Percentiles rank a stretch among this genome's conserved stretches.
phyloP scores from a whole-genome alignment of 495 filamentous ascomycete genomes.

The Talaromyces proteolyticus region DNA sequence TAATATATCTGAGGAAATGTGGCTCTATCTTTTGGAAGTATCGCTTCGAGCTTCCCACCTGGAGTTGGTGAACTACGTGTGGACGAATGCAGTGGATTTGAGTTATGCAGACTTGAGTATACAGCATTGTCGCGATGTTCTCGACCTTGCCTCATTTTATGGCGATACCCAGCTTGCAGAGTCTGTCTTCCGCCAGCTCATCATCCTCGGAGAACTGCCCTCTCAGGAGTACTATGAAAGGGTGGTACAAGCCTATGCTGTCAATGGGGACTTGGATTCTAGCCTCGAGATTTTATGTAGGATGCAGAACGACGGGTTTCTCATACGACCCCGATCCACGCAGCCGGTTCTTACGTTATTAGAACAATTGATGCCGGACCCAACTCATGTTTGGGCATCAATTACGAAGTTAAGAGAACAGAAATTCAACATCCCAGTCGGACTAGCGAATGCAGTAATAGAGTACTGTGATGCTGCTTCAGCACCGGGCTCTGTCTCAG shows the following conservation, averaged over 20 bases:
- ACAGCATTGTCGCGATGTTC: constrained; percentile 56
- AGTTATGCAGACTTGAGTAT: constrained; percentile 59
- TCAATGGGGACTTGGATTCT: constrained; percentile 44
- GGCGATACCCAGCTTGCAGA: constrained; percentile 56
- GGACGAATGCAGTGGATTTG: constrained; percentile 50
- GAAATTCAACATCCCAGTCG: constrained; percentile 23
- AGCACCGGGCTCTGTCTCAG: constrained; percentile 13
- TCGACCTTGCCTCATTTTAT: constrained; percentile 61
- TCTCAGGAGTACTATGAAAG: constrained; percentile 68
- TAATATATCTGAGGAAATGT: constrained; percentile 45
- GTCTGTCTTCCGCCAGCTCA: constrained; percentile 30
- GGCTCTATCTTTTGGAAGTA: constrained; percentile 64
- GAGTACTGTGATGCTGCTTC: constrained; percentile 26
- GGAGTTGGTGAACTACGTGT: constrained; percentile 55
- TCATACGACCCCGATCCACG: constrained; percentile 31
- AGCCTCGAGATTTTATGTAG: constrained; percentile 59
- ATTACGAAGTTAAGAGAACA: constrained; percentile 44
- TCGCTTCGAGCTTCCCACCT: constrained; percentile 51
- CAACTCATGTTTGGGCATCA: constrained; percentile 41
- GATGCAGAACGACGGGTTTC: constrained; percentile 56
- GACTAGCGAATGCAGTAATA: constrained; percentile 22
- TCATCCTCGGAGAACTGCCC: constrained; percentile 43
- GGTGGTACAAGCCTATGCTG: constrained; percentile 62
- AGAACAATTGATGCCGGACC: constrained; percentile 17
- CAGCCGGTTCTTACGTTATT: constrained; percentile 48